phyloP scores from a whole-genome alignment of 805 yeast species.

The Metschnikowia arizonensis region DNA sequence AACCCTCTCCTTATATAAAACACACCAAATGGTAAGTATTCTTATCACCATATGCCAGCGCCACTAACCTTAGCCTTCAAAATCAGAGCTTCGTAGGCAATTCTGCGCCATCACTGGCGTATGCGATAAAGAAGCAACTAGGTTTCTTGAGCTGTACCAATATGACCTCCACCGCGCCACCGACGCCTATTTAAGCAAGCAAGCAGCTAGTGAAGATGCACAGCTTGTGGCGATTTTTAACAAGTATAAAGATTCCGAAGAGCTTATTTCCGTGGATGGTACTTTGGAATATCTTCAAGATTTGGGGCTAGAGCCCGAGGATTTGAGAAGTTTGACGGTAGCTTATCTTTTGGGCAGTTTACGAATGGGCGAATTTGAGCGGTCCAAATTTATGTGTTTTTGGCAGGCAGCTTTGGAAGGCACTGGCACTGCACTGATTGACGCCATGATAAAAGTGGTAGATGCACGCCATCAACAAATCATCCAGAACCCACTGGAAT shows the following conservation, averaged over 20 bases:
- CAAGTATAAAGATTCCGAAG: slow-evolving; percentile 26
- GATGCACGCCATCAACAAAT: slow-evolving; percentile 6
- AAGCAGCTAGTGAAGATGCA: background rate
- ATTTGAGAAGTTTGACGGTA: slow-evolving; percentile 62
- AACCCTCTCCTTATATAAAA: no score
- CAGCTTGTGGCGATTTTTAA: slow-evolving; percentile 30
- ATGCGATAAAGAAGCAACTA: slow-evolving; percentile 30
- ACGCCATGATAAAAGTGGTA: slow-evolving; percentile 41
- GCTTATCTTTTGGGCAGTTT: slow-evolving; percentile 69
- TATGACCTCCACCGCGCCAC: slow-evolving; percentile 32
- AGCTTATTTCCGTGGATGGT: slow-evolving; percentile 69
- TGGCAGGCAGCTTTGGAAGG: slow-evolving; percentile 43
- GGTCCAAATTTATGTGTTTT: slow-evolving; percentile 47
- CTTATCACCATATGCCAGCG: background rate
- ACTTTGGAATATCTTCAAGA: slow-evolving; percentile 65
- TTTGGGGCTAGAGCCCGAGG: slow-evolving; percentile 69
- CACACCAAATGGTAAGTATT: slow-evolving; percentile 1
- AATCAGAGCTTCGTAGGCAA: slow-evolving; percentile 23
- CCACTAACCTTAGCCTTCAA: slow-evolving; percentile 12
- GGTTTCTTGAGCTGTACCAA: slow-evolving; percentile 28
- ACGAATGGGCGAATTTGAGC: slow-evolving; percentile 56
- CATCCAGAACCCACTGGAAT: slow-evolving; percentile 34
- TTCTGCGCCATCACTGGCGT: slow-evolving; percentile 43
- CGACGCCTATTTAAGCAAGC: slow-evolving; percentile 24
- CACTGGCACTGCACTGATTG: slow-evolving; percentile 16